Base-by-base conservation (phyloP, 2,329 filamentous ascomycete species). In the Clonostachys rhizophaga region DNA sequence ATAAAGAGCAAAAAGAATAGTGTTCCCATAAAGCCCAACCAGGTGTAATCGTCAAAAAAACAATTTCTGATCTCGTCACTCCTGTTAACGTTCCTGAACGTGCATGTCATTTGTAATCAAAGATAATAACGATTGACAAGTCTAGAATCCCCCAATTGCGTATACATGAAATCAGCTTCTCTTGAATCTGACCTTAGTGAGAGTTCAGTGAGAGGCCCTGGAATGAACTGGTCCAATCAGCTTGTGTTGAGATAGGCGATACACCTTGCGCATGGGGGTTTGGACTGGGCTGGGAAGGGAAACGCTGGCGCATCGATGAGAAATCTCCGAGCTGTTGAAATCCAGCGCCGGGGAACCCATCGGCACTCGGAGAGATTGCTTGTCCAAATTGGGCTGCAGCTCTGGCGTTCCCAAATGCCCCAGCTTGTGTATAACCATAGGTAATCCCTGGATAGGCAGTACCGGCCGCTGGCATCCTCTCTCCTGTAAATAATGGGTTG, bases 141-240 rank as follows among this genome's bases (percentile, higher is more conserved):
- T 30, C 24, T 30, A 30, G 24, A 30, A 30, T 30, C 24, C 24
- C 9, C 24, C 24, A 30, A 30, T 30, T 30, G 24, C 24, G 24
- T 30, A 30, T 30, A 30, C 24, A 30, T 30, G 24, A 30, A 30
- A 30, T 30, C 24, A 30, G 24, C 24, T 30, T 30, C 24, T 3
- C 2, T 3, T 4, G 24, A 10, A 30, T 8, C 24, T 30, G 24
- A 30, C 9, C 8, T 30, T 59, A 81, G 50, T 77, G 76, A 53
- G 80, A 79, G 58, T 87, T 87, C 52, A 91, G 75, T 3, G 87
- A 91, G 16, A 91, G 69, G 10, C 86, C 80, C 61, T 90, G 86
- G 61, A 89, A 89, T 6, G 75, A 67, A 46, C 71, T 69, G 24
- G 76, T 67, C 84, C 85, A 88, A 44, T 87, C 83, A 43, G 74